phyloP scores from a whole-genome alignment of 345 rosid genomes.

The Cochlearia excelsa region DNA sequence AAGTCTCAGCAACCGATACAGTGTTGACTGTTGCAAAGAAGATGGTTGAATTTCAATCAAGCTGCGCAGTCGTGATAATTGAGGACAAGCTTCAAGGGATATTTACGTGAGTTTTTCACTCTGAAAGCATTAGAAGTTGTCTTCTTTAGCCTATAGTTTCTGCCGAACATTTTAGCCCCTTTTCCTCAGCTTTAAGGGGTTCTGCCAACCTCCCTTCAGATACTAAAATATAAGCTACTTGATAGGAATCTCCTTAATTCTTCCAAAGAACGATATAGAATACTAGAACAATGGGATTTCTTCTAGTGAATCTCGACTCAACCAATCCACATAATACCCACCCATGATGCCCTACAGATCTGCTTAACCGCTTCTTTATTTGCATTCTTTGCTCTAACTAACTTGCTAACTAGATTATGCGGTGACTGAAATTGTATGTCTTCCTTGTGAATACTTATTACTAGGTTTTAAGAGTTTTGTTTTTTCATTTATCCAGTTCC shows the following conservation, averaged over 20 bases:
- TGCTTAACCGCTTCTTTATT: background rate
- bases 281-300: background rate
- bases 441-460: conserved; percentile 7
- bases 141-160: conserved; percentile 17
- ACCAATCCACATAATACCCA: conserved; percentile 12
- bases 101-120: conserved; percentile 65
- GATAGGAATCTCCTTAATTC: background rate
- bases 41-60: conserved; percentile 75
- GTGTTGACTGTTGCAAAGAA: conserved; percentile 66
- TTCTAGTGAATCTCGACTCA: background rate
- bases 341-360: background rate
- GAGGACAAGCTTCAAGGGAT: conserved; percentile 84
- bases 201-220: conserved; percentile 6
- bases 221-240: conserved; percentile 1
- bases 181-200: background rate
- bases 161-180: background rate
- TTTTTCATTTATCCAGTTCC: conserved; percentile 50
- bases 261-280: too few species aligned
- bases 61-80: conserved; percentile 71
- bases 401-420: conserved; percentile 8
- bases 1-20: conserved; percentile 76
- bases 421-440: conserved; percentile 7
- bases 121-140: conserved; percentile 1
- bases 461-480: conserved; percentile 15
- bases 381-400: conserved; percentile 1